Base-by-base conservation (phyloP, 2,329 filamentous ascomycete genomes). In the Phaeosphaeriaceae sp. region DNA sequence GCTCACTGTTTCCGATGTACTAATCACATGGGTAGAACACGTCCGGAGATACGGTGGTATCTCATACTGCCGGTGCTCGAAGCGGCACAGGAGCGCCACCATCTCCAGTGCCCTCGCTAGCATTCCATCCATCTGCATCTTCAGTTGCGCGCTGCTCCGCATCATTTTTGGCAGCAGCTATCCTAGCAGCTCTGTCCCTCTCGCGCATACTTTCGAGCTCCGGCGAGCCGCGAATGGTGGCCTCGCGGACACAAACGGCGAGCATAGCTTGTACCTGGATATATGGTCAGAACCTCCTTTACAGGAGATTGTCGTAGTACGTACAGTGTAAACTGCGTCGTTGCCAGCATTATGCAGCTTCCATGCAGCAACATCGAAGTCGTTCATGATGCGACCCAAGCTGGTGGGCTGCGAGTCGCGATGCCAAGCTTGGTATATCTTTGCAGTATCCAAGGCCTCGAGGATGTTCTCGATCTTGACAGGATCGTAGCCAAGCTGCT, bases 271-370 rank as follows among this genome's bases (percentile, higher is more conserved):
- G 88, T 64, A 96, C 78, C 70, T 72, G 4, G 79, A 75, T 72
- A 75, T 8, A 71, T 62, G 1, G 83, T 74, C 19, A 47, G 77
- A 72, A 65, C 87, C 77, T 40, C 82, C 83, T 59, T 92, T 85
- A 5, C 23, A 9, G 1, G 81, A 86, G 7, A 97, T 75, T 83
- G 95, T 86, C 17, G n/a, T n/a, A 8, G 88, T 90, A 61, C 89
- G 88, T 62, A 97, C 78, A 0, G 92, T 94, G 73, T 91, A 95
- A 1, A 88, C 85, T 0, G 93, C 93, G 73, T 97, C 93, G 65
- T 97, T 97, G 1, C 93, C 86, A 0, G 89, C 93, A 71, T 97
- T 97, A 77, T 97, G 93, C n/a, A 94, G 81, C 66, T 91, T 83
- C 76, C 82, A 86, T 44, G 83, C 86, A 0, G 79, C 68, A 9